A percentile compares a stretch with the other conserved stretches of the same genome.
Conservation (phyloP, 345 rosid genomes). For the Citrus sp. region DNA sequence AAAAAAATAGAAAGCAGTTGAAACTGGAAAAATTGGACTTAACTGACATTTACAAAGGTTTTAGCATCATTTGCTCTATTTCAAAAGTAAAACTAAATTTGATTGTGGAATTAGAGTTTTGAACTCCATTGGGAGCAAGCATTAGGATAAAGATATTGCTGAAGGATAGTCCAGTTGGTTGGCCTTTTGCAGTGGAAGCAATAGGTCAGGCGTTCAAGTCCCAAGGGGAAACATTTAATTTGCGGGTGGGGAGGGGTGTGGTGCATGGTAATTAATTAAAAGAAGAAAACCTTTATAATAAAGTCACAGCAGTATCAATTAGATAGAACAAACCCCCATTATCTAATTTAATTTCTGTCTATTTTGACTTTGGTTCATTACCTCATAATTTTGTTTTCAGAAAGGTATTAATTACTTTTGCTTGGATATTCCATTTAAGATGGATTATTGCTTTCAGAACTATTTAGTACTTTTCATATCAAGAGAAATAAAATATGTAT, state of each 20-base stretch:
- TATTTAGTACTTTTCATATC: background rate
- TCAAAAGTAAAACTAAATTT: background rate
- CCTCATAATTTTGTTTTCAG: background rate
- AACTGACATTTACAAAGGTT: background rate
- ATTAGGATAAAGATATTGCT: background rate
- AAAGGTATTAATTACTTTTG: background rate
- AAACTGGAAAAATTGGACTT: background rate
- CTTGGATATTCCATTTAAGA: background rate
- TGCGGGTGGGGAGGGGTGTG: background rate
- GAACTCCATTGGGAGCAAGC: background rate
- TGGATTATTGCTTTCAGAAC: background rate
- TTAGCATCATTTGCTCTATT: background rate
- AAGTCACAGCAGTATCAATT: background rate
- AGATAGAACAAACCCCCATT: background rate
- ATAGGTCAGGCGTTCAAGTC: background rate
- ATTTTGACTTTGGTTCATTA: background rate
- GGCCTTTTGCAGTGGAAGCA: background rate
- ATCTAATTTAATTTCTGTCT: background rate
- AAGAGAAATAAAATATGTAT: background rate
- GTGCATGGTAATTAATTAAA: background rate
- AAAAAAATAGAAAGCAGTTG: background rate
- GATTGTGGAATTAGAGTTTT: background rate
- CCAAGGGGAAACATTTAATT: background rate
- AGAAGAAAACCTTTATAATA: background rate
- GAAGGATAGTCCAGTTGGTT: background rate